Evolutionary conservation across 140 eudicot species (phyloP).

Genomic region (Flaveria floridana): DNA sequence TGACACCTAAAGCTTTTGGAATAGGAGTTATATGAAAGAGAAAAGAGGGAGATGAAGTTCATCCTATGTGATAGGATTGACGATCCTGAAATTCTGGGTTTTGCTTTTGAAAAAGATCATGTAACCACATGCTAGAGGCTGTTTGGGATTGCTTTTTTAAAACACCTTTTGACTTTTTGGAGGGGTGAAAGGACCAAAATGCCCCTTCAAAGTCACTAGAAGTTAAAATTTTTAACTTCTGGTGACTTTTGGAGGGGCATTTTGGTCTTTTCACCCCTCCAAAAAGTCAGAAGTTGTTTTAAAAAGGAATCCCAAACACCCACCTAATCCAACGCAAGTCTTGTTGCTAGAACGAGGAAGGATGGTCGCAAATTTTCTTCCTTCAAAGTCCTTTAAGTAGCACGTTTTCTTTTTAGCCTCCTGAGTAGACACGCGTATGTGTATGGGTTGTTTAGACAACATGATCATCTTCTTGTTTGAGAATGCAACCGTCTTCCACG

Average conservation of each 20-base stretch:
- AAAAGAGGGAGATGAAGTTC: constrained; percentile 25
- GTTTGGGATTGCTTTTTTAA: too few relatives aligned
- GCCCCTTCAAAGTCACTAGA: too few relatives aligned
- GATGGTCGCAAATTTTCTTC: constrained; percentile 23
- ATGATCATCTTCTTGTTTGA: background rate
- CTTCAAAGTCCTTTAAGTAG: constrained; percentile 5
- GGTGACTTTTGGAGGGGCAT: too few relatives aligned
- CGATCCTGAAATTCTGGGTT: constrained; percentile 11
- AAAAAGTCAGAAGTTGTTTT: too few relatives aligned
- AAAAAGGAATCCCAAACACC: too few relatives aligned
- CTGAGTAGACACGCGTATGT: background rate
- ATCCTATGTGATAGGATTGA: constrained; percentile 35
- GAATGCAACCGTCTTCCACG: background rate
- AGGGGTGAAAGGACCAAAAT: too few relatives aligned
- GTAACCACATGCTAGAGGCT: constrained; percentile 30
- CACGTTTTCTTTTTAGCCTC: background rate
- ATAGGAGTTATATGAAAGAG: background rate
- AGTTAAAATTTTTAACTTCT: too few relatives aligned
- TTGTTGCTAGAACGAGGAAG: constrained; percentile 10
- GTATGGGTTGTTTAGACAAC: background rate
- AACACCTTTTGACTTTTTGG: too few relatives aligned
- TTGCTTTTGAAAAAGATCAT: background rate
- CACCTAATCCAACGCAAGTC: constrained; percentile 24
- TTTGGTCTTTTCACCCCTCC: too few relatives aligned
- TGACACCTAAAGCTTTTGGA: background rate